Base-by-base conservation (phyloP, 805 yeast genomes). In the Pichia exigua region DNA sequence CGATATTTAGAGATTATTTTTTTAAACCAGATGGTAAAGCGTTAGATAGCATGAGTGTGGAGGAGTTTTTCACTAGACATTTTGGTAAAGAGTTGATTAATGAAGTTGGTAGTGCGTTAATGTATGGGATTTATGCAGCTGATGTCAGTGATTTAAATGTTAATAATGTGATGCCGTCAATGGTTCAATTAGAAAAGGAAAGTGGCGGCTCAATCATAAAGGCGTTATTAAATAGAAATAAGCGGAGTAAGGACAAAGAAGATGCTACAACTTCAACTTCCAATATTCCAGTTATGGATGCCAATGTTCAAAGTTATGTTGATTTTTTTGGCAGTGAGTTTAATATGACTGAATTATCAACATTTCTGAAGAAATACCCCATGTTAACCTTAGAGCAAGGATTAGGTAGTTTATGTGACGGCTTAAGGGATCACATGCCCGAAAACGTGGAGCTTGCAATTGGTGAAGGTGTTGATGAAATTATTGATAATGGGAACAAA, bases 41-140 rank as follows among this genome's bases (percentile, higher is more conserved):
- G 7, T 13, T 48, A 21, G 46, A 43, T 22, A 46, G 45, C 18
- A 41, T 49, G 50, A 47, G 53, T 21, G 53, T 92, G 1, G 82
- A 78, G 44, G 70, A 76, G 2, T 88, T 89, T 60, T 64, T 91
- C 38, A 62, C 70, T 2, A 71, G 97, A 56, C 68, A 97, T 54
- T 83, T 90, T 63, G 91, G 91, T 3, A 71, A 72, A 10, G 70
- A 73, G 10, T 21, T 69, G n/a, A 71, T 76, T 3, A 70, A 69
- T 52, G 82, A 87, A 47, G 67, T 92, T 15, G 68, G 86, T 21
- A 86, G 96, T 66, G 98, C 96, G 0, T 69, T 90, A 4, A 73
- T 85, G 64, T 89, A 90, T 61, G 99, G 99, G 0, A 82, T 94
- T 1, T 92, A 90, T 65, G 97, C 95, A 1, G 94, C 88, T n/a